phyloP scores from a whole-genome alignment of 805 yeast species.

The Danielozyma ontarioensis region DNA sequence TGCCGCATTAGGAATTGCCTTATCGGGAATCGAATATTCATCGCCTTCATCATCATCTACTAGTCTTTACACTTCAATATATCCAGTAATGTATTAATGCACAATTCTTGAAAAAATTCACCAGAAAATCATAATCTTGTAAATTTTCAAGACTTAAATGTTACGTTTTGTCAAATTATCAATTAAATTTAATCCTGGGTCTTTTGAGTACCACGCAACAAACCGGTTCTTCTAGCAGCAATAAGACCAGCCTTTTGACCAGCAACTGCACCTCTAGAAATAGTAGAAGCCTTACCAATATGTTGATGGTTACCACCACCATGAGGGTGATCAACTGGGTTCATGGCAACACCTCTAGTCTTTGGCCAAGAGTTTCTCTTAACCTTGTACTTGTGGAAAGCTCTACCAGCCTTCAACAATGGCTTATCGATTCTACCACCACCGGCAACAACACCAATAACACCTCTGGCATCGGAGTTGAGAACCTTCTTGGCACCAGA shows the following conservation, averaged over 20 bases:
- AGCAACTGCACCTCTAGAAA: constrained; percentile 35
- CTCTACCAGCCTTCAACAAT: constrained; percentile 7
- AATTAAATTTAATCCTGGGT: constrained; percentile 29
- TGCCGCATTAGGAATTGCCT: no score
- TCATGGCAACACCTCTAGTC: constrained; percentile 7
- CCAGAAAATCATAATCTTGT: no score
- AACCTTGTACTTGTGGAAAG: constrained; percentile 7
- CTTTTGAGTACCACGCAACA: constrained; percentile 35
- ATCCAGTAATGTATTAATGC: no score
- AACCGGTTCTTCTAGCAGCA: constrained; percentile 38
- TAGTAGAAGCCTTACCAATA: constrained; percentile 35
- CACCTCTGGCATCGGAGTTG: constrained; percentile 5
- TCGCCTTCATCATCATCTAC: no score
- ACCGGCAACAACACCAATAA: constrained; percentile 6
- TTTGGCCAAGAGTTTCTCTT: constrained; percentile 6
- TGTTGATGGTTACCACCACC: constrained; percentile 27
- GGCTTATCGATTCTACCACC: constrained; percentile 7
- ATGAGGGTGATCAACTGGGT: constrained; percentile 7
- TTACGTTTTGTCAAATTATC: no score
- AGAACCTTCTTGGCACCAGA: constrained; percentile 6
- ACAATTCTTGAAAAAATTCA: no score
- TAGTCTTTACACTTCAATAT: no score
- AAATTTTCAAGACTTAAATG: no score
- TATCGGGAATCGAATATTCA: no score
- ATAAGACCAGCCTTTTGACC: constrained; percentile 38